Conservation (phyloP, 441 rosid genomes). For the Isatis lusitanica region DNA sequence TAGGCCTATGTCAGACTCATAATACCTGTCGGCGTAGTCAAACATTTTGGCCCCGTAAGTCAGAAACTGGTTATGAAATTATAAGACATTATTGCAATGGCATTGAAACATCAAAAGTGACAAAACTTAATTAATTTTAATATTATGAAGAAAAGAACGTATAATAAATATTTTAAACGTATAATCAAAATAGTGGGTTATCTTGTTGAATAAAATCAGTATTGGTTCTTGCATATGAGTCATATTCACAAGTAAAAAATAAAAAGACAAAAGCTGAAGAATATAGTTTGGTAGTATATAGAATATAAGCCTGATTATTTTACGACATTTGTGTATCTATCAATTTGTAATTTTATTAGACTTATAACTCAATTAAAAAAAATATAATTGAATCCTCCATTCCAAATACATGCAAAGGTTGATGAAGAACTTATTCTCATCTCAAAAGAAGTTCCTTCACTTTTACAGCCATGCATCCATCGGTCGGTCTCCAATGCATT, state of each 20-base stretch:
- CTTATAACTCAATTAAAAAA: conserved; percentile 11
- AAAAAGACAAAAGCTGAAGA: conserved; percentile 18
- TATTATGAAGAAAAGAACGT: neutral
- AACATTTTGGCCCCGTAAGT: neutral
- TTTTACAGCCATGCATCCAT: conserved; percentile 36
- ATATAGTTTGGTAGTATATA: conserved; percentile 32
- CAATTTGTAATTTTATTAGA: neutral
- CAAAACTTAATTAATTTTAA: neutral
- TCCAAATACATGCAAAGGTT: conserved; percentile 23
- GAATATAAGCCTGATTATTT: neutral
- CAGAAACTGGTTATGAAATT: neutral
- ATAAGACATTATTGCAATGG: neutral
- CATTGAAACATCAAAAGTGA: neutral
- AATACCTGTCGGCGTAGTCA: neutral
- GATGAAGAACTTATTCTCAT: conserved; percentile 38
- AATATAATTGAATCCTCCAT: conserved; percentile 7
- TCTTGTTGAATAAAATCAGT: neutral
- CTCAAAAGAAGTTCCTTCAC: conserved; percentile 30
- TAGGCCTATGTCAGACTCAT: neutral
- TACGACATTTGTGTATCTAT: conserved; percentile 7
- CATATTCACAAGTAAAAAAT: neutral
- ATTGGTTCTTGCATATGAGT: neutral
- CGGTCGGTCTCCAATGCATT: conserved; percentile 31
- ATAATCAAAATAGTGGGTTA: neutral
- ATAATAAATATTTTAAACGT: neutral